These are phyloP conservation scores for Papiliotrema flavescens DNA, from an alignment of 1,284 basidiomycete species.

Conservation along the genomic window DNA sequence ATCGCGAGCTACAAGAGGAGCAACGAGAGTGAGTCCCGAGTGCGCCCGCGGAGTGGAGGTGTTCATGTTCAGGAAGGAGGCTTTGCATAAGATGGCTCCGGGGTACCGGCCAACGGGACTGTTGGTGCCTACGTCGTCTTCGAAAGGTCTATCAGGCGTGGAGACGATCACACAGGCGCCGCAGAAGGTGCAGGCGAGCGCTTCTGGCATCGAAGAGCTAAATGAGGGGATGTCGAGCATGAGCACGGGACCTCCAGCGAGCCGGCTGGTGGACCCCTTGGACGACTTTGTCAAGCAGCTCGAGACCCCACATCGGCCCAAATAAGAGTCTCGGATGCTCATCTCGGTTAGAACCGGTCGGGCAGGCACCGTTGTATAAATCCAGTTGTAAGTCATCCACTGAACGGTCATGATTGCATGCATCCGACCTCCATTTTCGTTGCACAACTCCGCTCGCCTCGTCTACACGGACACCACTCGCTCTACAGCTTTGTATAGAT, in stretches of 20 bases:
- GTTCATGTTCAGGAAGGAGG: conserved; percentile 26
- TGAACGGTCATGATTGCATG: too few relatives aligned
- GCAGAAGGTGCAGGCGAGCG: not conserved
- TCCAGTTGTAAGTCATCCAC: too few relatives aligned
- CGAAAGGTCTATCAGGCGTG: conserved; percentile 1
- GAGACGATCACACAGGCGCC: not conserved
- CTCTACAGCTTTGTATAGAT: too few relatives aligned
- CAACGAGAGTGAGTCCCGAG: conserved; percentile 58
- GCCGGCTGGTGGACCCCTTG: conserved; percentile 59
- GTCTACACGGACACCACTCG: too few relatives aligned
- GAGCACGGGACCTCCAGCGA: too few relatives aligned
- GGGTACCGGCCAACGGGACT: conserved; percentile 46
- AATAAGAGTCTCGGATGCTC: too few relatives aligned
- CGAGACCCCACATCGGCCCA: conserved; percentile 58
- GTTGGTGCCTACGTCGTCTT: conserved; percentile 30
- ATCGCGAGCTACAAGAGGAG: conserved; percentile 72
- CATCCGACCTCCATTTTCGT: too few relatives aligned
- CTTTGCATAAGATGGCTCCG: conserved; percentile 41
- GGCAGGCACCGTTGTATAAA: too few relatives aligned
- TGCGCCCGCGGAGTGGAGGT: not conserved
- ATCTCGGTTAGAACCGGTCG: too few relatives aligned
- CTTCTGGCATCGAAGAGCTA: conserved; percentile 26
- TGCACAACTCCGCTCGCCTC: too few relatives aligned
- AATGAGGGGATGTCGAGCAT: not conserved
- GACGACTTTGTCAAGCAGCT: conserved; percentile 73